Conservation (phyloP, 2,329 filamentous ascomycete species). For the Ascosphaera aggregata region DNA sequence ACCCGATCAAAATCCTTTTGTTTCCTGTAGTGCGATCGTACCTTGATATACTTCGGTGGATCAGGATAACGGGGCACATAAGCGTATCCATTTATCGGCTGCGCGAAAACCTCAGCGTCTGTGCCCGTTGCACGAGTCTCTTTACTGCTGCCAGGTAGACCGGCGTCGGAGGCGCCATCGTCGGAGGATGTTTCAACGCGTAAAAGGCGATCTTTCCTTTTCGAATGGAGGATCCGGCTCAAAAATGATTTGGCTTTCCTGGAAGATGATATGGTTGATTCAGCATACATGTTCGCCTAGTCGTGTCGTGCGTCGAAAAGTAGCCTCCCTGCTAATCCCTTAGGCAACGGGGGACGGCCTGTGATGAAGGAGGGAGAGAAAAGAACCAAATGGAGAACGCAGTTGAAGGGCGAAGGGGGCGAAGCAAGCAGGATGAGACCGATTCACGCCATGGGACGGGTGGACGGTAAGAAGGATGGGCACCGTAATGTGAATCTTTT, state of each 20-base stretch:
- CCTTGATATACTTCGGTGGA: conserved; percentile 75
- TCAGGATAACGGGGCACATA: conserved; percentile 75
- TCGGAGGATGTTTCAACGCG: conserved; percentile 18
- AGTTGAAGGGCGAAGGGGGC: neutral
- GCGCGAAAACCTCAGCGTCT: conserved; percentile 62
- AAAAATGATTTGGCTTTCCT: conserved; percentile 83
- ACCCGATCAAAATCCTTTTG: conserved; percentile 60
- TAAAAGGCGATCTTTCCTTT: conserved; percentile 37
- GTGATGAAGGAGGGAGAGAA: neutral
- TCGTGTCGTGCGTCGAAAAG: neutral
- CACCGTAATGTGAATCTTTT: neutral
- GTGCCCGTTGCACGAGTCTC: conserved; percentile 53
- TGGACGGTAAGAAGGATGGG: neutral
- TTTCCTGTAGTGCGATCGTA: conserved; percentile 60
- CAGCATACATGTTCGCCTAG: conserved; percentile 4
- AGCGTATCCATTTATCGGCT: conserved; percentile 33
- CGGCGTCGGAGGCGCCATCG: conserved; percentile 45
- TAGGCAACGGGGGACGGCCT: neutral
- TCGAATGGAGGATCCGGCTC: conserved; percentile 55
- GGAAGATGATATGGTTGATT: conserved; percentile 3
- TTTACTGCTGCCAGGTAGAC: conserved; percentile 9
- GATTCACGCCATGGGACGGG: neutral
- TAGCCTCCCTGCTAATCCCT: neutral
- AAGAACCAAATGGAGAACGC: neutral
- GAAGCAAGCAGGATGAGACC: neutral